Base-by-base conservation (phyloP, 495 filamentous ascomycete genomes). In the Beverwykella pulmonaria region DNA sequence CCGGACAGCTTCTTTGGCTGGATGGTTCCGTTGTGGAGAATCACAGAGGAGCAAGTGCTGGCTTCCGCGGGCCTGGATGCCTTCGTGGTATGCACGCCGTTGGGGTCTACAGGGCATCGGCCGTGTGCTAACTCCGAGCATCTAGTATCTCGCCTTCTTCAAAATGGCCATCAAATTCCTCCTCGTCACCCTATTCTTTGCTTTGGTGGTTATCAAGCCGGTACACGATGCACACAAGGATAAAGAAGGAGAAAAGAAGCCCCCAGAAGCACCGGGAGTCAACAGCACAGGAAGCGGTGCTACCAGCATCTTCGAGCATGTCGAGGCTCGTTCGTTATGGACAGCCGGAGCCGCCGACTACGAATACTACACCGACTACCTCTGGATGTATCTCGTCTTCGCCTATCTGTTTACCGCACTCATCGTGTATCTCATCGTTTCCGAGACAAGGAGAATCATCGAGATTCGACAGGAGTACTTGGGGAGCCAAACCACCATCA, bases 361-460 rank as follows among this genome's bases (percentile, higher is more conserved):
- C 12, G 59, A 75, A 34, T 71, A 76, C 44, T 71, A 72, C 39
- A 74, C 71, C 1, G 77, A 79, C 55, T 96, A 94, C 73, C 79
- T 97, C n/a, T 97, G 92, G 92, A 91, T 93, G 53, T 96, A 97
- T 73, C 82, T 97, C 10, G 80, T 88, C 26, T 97, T 98, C 71
- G 88, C 92, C 7, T 99, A 96, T 77, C 77, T 97, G 26, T 98
- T 98, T 75, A 93, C 88, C 17, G 85, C 81, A 0, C 76, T 98
- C 41, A 88, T 88, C 0, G 76, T 97, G n/a, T 96, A 91, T 71
- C 81, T 96, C 68, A 85, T 97, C 69, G 79, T 93, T 27, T 83
- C 82, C 17, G 87, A 96, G 76, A 97, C 95, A 0, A 82, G 86
- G 62, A 88, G 85, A 58, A 87, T 99, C 26, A 93, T 98, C 61